These are phyloP conservation scores for Syncephalastrum racemosum DNA, from an alignment of 371 early-diverging fungal species.

Conservation along the genomic window DNA sequence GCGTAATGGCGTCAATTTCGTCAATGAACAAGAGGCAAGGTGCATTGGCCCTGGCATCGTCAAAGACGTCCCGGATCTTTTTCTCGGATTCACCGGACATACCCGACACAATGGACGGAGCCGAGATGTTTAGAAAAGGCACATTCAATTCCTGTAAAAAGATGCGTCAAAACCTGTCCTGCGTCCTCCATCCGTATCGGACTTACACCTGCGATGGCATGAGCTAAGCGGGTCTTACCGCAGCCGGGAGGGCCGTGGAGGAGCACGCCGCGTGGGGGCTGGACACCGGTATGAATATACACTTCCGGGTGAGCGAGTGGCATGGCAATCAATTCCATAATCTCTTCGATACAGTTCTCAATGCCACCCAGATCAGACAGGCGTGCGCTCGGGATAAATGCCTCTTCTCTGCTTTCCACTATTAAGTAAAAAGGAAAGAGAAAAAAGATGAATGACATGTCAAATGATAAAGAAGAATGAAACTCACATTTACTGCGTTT, in stretches of 20 bases:
- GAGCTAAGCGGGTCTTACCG: slow-evolving; percentile 98
- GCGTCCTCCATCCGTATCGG: not conserved
- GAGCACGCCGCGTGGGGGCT: slow-evolving; percentile 90
- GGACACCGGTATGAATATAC: slow-evolving; percentile 93
- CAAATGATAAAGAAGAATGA: no score
- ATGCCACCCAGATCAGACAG: slow-evolving; percentile 90
- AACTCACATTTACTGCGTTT: slow-evolving; percentile 20
- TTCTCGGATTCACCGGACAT: slow-evolving; percentile 99
- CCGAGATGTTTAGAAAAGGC: slow-evolving; percentile 95
- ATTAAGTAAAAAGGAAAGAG: not conserved
- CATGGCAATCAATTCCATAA: slow-evolving; percentile 95
- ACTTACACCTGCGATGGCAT: slow-evolving; percentile 95
- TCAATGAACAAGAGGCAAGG: slow-evolving; percentile 99
- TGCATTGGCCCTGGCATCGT: slow-evolving; percentile 85
- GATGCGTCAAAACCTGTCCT: slow-evolving; percentile 10
- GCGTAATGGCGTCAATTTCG: slow-evolving; percentile 99
- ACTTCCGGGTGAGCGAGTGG: slow-evolving; percentile 97
- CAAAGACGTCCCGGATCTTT: slow-evolving; percentile 98
- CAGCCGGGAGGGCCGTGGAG: slow-evolving; percentile 99
- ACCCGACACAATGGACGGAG: slow-evolving; percentile 98
- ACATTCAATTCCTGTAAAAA: slow-evolving; percentile 83
- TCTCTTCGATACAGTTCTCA: slow-evolving; percentile 86
- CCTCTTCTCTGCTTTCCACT: slow-evolving; percentile 42
- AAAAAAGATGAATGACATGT: not conserved
- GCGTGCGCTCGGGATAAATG: slow-evolving; percentile 63